phyloP scores from a whole-genome alignment of 371 early-diverging fungal genomes.

The Mortierella sp. region DNA sequence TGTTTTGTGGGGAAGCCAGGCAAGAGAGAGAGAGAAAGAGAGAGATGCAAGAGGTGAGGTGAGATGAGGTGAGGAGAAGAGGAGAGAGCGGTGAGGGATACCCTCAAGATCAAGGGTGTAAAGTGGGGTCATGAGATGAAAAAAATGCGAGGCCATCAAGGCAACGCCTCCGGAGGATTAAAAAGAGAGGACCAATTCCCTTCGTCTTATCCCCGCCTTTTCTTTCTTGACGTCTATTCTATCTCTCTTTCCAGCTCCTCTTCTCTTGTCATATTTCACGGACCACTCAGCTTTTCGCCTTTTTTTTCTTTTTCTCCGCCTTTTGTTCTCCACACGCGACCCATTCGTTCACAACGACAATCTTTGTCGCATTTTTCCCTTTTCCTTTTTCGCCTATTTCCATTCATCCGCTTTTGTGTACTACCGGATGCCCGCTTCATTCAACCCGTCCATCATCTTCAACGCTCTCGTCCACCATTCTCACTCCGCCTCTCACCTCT shows the following conservation, averaged over 20 bases:
- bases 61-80: background rate
- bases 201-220: conserved; percentile 1
- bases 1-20: background rate
- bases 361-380: background rate
- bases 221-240: conserved; percentile 2
- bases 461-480: background rate
- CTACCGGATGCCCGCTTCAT: background rate
- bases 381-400: too few species aligned
- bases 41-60: background rate
- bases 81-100: background rate
- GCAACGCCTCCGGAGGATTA: background rate
- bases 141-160: background rate
- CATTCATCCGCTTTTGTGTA: background rate
- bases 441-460: background rate
- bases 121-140: conserved; percentile 23
- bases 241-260: background rate
- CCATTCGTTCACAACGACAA: background rate
- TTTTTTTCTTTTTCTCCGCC: background rate
- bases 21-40: background rate
- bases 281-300: background rate
- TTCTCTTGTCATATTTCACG: background rate
- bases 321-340: background rate
- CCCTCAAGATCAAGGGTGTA: background rate
- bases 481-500: background rate
- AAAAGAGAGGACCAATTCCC: background rate